Evolutionary conservation across 352 stramenopile genomes (phyloP).

Genomic region (Phytophthora cryptogea): DNA sequence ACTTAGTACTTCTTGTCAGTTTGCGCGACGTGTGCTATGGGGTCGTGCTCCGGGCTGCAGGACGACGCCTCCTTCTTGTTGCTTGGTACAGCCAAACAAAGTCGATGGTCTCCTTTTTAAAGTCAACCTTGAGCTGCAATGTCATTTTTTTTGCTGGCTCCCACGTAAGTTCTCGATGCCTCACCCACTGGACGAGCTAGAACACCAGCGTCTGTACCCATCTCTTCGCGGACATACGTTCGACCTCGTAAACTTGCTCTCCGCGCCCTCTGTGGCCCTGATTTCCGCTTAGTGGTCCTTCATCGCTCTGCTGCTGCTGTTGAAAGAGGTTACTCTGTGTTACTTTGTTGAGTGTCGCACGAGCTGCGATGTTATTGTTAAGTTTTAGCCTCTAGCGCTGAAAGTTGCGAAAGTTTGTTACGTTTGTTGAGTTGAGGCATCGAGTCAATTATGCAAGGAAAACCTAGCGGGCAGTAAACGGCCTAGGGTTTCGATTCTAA

Average conservation of each 20-base stretch:
- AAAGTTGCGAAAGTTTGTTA: slow-evolving; percentile 11
- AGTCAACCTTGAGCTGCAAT: slow-evolving; percentile 3
- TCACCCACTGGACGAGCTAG: slow-evolving; percentile 11
- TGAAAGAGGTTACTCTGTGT: background rate
- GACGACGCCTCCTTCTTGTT: no score
- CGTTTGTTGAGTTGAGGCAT: no score
- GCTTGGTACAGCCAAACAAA: background rate
- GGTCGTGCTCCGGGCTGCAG: no score
- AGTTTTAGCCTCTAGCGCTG: background rate
- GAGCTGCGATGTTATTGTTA: no score
- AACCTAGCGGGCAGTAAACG: no score
- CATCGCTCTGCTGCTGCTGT: background rate
- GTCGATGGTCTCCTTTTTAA: background rate
- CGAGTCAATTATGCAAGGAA: no score
- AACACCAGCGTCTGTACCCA: slow-evolving; percentile 5
- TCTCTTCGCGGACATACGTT: slow-evolving; percentile 2
- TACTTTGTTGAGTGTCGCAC: no score
- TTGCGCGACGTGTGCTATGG: no score
- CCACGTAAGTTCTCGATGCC: slow-evolving; percentile 7
- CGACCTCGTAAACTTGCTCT: background rate
- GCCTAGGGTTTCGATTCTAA: no score
- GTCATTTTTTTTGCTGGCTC: slow-evolving; percentile 1
- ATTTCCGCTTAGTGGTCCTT: background rate
- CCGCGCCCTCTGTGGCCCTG: background rate
- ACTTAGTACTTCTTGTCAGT: no score